Percentiles rank a stretch among this genome's conserved stretches.
phyloP scores from a whole-genome alignment of 1,284 basidiomycete genomes.

The Leccinum solheimii region DNA sequence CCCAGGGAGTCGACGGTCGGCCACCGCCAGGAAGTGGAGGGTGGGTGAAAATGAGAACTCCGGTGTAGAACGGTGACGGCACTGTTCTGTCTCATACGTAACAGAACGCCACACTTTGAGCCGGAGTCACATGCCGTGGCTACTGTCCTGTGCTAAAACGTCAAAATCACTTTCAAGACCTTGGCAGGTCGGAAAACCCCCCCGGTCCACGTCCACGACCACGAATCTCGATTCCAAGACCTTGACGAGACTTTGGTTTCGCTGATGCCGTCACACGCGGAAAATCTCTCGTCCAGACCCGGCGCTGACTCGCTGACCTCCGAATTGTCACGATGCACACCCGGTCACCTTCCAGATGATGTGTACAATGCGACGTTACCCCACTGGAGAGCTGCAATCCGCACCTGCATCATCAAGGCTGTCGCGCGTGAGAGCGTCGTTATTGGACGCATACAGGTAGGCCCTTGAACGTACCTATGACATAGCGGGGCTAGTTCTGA shows the following conservation, averaged over 20 bases:
- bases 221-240: background rate
- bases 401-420: conserved; percentile 56
- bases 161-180: too few species aligned
- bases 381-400: conserved; percentile 65
- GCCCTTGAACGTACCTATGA: background rate
- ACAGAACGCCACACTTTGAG: too few species aligned
- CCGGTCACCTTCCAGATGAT: conserved; percentile 25
- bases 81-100: too few species aligned
- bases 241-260: background rate
- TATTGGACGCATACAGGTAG: conserved; percentile 73
- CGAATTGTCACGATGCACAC: conserved; percentile 8
- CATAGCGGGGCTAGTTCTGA: background rate
- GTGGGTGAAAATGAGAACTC: too few species aligned
- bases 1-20: too few species aligned
- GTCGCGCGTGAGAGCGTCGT: conserved; percentile 66
- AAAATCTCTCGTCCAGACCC: conserved; percentile 2
- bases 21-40: too few species aligned
- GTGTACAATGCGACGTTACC: conserved; percentile 29
- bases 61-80: too few species aligned
- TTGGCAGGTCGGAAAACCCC: too few species aligned
- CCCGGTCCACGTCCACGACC: background rate
- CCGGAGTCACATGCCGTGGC: too few species aligned
- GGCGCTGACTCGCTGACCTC: background rate
- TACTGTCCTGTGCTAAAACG: too few species aligned
- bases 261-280: conserved; percentile 5